These are phyloP conservation scores for Phialophora verrucosa DNA, from an alignment of 2,329 filamentous ascomycete species.

Conservation along the genomic window DNA sequence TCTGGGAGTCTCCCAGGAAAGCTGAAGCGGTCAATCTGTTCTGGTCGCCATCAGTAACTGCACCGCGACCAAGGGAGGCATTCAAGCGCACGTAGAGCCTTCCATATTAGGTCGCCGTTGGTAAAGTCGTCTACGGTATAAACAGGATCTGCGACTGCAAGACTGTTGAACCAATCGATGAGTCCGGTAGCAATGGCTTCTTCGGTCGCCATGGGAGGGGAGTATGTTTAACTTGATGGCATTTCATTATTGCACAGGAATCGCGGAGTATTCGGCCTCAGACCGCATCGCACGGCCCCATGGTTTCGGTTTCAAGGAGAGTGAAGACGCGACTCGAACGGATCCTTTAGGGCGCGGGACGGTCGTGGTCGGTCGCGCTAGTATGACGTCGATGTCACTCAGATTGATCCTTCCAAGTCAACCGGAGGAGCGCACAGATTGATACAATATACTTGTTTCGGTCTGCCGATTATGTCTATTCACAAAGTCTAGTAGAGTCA, in stretches of 20 bases:
- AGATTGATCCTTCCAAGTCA: neutral
- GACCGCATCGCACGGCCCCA: slow-evolving; percentile 20
- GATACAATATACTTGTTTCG: neutral
- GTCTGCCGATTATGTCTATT: neutral
- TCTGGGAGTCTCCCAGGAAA: slow-evolving; percentile 56
- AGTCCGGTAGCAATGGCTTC: slow-evolving; percentile 53
- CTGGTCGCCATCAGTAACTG: slow-evolving; percentile 38
- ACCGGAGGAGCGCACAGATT: neutral
- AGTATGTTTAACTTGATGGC: slow-evolving; percentile 15
- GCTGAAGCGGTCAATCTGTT: slow-evolving; percentile 55
- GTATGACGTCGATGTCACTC: slow-evolving; percentile 11
- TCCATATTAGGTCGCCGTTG: slow-evolving; percentile 55
- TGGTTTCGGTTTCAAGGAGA: slow-evolving; percentile 26
- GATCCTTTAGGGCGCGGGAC: slow-evolving; percentile 10
- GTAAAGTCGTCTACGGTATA: slow-evolving; percentile 47
- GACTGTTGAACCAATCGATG: slow-evolving; percentile 52
- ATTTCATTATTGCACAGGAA: slow-evolving; percentile 30
- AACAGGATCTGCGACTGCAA: slow-evolving; percentile 36
- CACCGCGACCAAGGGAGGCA: neutral
- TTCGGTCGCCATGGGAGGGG: slow-evolving; percentile 50
- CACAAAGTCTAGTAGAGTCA: neutral
- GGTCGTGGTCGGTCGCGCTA: slow-evolving; percentile 2
- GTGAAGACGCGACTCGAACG: slow-evolving; percentile 13
- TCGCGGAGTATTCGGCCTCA: slow-evolving; percentile 2
- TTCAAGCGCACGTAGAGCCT: slow-evolving; percentile 45